phyloP scores from a whole-genome alignment of 352 stramenopile species.

The Globisporangium ultimum region DNA sequence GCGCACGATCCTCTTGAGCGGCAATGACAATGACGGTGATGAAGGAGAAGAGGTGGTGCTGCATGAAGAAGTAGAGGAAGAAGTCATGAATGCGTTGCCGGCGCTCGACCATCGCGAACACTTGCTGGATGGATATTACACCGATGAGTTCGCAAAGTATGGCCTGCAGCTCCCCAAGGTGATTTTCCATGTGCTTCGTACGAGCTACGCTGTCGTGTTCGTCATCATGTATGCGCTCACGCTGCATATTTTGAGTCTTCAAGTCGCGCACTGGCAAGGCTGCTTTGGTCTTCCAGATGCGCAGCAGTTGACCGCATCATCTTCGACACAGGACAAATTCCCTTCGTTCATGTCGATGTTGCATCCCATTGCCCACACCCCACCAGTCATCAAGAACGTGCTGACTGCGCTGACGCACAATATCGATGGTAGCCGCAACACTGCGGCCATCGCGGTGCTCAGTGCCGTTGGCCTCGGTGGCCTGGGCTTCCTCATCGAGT shows the following conservation, averaged over 20 bases:
- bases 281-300: constrained; percentile 37
- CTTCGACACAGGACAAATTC: constrained; percentile 22
- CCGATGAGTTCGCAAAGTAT: constrained; percentile 45
- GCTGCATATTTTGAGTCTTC: constrained; percentile 60
- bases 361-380: constrained; percentile 42
- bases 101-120: constrained; percentile 28
- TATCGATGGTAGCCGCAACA: neutral
- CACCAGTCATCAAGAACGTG: constrained; percentile 19
- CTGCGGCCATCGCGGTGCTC: neutral
- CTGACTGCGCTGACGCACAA: constrained; percentile 5
- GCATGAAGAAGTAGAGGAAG: constrained; percentile 3
- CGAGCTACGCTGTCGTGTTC: constrained; percentile 36
- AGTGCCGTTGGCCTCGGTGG: neutral
- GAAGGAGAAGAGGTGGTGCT: neutral
- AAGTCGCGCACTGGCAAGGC: constrained; percentile 66
- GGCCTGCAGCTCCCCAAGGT: constrained; percentile 39
- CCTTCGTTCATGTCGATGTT: constrained; percentile 62
- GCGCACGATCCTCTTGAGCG: constrained; percentile 37
- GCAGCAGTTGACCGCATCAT: neutral
- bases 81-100: constrained; percentile 21
- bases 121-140: constrained; percentile 49
- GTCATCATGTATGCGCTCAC: constrained; percentile 65
- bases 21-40: neutral
- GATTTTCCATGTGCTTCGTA: constrained; percentile 49
- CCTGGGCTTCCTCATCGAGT: constrained; percentile 6